These are phyloP conservation scores for Daldinia caldariorum DNA, from an alignment of 495 filamentous ascomycete species.

Conservation along the genomic window DNA sequence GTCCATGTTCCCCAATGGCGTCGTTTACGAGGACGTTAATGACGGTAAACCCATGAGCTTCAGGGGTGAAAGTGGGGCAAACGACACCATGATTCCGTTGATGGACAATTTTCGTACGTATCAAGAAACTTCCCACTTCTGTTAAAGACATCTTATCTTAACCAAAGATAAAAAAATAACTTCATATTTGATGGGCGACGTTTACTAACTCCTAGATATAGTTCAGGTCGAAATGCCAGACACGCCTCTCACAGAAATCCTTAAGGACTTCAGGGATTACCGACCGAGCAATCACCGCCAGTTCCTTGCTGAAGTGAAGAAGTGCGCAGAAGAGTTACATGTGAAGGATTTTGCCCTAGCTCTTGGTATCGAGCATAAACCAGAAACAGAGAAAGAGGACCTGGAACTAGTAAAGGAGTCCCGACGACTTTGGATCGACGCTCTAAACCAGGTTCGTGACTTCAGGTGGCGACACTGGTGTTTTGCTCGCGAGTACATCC, in stretches of 20 bases:
- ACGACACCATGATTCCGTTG: constrained; percentile 87
- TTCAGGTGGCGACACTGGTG: constrained; percentile 96
- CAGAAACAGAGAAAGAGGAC: constrained; percentile 36
- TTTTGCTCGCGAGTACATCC: constrained; percentile 93
- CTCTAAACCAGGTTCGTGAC: constrained; percentile 84
- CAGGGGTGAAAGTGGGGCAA: constrained; percentile 88
- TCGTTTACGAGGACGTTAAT: constrained; percentile 84
- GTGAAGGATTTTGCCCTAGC: constrained; percentile 70
- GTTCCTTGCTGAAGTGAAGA: constrained; percentile 78
- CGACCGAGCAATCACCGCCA: constrained; percentile 84
- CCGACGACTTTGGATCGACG: constrained; percentile 69
- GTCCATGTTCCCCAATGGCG: constrained; percentile 90
- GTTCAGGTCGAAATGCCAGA: constrained; percentile 80
- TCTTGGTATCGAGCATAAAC: constrained; percentile 54
- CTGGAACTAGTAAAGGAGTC: constrained; percentile 51
- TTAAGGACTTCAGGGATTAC: constrained; percentile 86
- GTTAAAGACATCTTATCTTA: too few species aligned
- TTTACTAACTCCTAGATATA: neutral
- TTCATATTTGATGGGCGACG: neutral
- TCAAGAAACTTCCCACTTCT: neutral
- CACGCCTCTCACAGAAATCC: constrained; percentile 84
- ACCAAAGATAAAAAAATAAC: too few species aligned
- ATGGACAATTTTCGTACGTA: constrained; percentile 73
- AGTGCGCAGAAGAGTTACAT: constrained; percentile 62
- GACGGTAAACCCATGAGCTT: constrained; percentile 73